Evolutionary conservation across 192 early-diverging fungal genomes (phyloP), one percentile per base, ranked within the genome.

Genomic region (Coemansia sp.): DNA sequence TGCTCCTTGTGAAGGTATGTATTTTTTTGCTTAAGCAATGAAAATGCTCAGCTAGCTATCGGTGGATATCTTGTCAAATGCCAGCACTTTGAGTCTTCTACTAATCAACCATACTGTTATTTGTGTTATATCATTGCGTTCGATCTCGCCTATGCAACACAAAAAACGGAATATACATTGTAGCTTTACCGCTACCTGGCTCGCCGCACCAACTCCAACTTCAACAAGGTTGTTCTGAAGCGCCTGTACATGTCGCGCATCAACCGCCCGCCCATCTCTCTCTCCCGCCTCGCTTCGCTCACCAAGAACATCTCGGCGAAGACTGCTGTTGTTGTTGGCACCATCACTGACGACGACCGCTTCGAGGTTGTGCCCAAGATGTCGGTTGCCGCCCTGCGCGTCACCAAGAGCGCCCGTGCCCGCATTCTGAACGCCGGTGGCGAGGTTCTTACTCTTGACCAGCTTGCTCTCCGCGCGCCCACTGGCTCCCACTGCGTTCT

Each of bases 161-260:
- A 48, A 1, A n/a, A 48, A 48, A 48, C 46, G n/a, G n/a, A 57
- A 11, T 7, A 7, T 12, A 46, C 16, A 64, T 58, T 74, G 88
- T 81, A 81, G 95, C 89, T 99, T 70, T 99, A 98, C 89, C 90
- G 94, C 82, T 98, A 97, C 92, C 89, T 99, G 63, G 96, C 97
- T 62, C 94, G 98, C 88, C 93, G 98, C 84, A 99, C 98, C 76
- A 88, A 97, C 87, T 88, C 95, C 83, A 86, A 87, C 85, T 99
- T 99, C 88, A 99, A 99, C 94, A 94, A 95, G 91, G 93, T 94
- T 66, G 90, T 99, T 70, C 87, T 98, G 79, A 95, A 95, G 90
- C 91, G 98, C 70, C 92, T 99, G 69, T 95, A 94, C 83, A 96
- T 98, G 96, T 98, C 96, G 76, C 91, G 94, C 68, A 85, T 95